These are phyloP conservation scores for Fusarium vanettenii DNA, from an alignment of 2,329 filamentous ascomycete species.

Conservation along the genomic window DNA sequence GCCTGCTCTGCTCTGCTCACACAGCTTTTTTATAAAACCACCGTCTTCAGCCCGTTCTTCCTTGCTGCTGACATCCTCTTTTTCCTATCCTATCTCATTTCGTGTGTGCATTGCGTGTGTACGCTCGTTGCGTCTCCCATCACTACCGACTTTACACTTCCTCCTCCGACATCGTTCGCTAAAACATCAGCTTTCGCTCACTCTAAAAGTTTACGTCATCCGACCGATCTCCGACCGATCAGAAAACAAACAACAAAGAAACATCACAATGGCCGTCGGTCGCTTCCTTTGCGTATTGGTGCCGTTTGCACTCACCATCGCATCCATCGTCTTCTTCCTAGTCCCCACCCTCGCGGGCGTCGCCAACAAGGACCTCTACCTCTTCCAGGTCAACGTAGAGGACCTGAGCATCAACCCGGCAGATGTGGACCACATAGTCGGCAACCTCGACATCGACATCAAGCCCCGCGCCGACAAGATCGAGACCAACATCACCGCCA, in stretches of 20 bases:
- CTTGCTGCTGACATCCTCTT: constrained; percentile 10
- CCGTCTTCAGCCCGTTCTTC: constrained; percentile 14
- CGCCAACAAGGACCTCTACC: constrained; percentile 65
- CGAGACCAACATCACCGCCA: constrained; percentile 64
- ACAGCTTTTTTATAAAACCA: constrained; percentile 40
- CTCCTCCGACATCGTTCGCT: constrained; percentile 30
- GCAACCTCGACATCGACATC: constrained; percentile 40
- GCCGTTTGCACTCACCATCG: constrained; percentile 85
- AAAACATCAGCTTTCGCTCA: constrained; percentile 24
- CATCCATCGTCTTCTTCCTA: constrained; percentile 76
- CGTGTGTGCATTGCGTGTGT: constrained; percentile 7
- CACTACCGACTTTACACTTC: background rate
- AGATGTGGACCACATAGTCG: constrained; percentile 51
- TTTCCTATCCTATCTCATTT: constrained; percentile 6
- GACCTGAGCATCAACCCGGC: constrained; percentile 61
- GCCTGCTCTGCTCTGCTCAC: background rate
- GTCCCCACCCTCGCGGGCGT: constrained; percentile 68
- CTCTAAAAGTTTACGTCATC: constrained; percentile 38
- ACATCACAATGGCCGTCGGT: constrained; percentile 69
- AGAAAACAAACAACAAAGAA: background rate
- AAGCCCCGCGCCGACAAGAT: constrained; percentile 38
- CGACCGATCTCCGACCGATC: constrained; percentile 14
- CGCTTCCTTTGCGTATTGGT: constrained; percentile 88
- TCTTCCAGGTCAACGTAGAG: constrained; percentile 71
- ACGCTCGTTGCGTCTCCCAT: constrained; percentile 13